Conservation (phyloP, 148 eudicot genomes). For the Rhododendron mucronatum region DNA sequence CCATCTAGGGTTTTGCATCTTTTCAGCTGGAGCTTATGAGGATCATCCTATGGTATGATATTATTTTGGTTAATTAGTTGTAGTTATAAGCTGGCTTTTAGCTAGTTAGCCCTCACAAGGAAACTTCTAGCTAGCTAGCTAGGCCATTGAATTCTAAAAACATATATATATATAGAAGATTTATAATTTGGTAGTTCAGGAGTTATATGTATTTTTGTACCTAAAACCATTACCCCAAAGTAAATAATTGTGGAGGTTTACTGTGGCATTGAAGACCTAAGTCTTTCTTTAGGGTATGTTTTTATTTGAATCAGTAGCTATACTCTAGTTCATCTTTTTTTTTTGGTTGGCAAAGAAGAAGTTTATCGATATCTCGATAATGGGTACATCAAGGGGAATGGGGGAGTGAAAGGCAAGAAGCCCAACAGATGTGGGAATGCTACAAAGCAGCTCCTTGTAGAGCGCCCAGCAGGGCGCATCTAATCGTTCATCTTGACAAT, state of each 20-base stretch:
- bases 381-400: too few relatives aligned
- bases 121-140: neutral
- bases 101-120: neutral
- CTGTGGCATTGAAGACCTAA: neutral
- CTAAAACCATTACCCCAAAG: neutral
- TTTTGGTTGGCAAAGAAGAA: too few relatives aligned
- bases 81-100: neutral
- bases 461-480: too few relatives aligned
- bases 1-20: constrained; percentile 1
- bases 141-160: neutral
- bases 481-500: too few relatives aligned
- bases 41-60: constrained; percentile 1
- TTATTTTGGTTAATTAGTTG: neutral
- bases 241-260: neutral
- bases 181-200: neutral
- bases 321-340: neutral
- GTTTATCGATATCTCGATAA: too few relatives aligned
- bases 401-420: too few relatives aligned
- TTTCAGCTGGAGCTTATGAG: neutral
- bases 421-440: too few relatives aligned
- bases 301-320: neutral
- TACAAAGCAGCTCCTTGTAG: too few relatives aligned
- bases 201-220: neutral
- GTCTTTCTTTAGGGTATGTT: neutral
- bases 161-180: neutral